phyloP scores from a whole-genome alignment of 2,329 filamentous ascomycete species.

The Neonectria magnoliae region DNA sequence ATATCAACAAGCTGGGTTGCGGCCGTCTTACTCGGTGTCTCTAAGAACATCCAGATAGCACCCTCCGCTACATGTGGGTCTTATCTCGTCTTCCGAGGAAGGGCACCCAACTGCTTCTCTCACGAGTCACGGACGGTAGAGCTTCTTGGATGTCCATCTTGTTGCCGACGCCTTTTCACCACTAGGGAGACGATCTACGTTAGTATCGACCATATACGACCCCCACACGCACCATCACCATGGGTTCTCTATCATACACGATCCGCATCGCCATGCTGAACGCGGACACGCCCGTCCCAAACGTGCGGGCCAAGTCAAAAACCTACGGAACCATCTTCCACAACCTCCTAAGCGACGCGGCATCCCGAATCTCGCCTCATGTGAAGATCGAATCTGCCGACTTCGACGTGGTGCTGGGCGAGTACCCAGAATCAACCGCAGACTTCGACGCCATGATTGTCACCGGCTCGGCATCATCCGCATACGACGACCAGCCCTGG shows the following conservation, averaged over 20 bases:
- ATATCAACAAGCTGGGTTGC: neutral
- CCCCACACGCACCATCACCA: neutral
- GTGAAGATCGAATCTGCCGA: slow-evolving; percentile 40
- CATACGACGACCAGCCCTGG: slow-evolving; percentile 44
- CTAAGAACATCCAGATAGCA: neutral
- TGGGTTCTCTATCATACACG: slow-evolving; percentile 24
- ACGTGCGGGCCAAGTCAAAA: slow-evolving; percentile 20
- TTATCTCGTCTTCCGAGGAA: neutral
- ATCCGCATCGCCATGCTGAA: slow-evolving; percentile 38
- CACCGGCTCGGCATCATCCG: slow-evolving; percentile 49
- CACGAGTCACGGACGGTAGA: neutral
- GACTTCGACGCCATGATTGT: slow-evolving; percentile 51
- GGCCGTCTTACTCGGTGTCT: neutral
- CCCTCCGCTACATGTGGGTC: neutral
- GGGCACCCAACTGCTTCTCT: neutral
- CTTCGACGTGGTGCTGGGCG: slow-evolving; percentile 48
- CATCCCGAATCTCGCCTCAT: slow-evolving; percentile 24
- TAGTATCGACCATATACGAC: neutral
- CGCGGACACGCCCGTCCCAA: slow-evolving; percentile 33
- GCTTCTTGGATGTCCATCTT: neutral
- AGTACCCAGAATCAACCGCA: slow-evolving; percentile 46
- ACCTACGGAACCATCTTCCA: slow-evolving; percentile 37
- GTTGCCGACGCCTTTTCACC: neutral
- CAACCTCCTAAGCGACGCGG: slow-evolving; percentile 27
- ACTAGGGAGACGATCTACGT: neutral